A percentile compares a stretch with the other conserved stretches of the same genome.
phyloP scores from a whole-genome alignment of 163 green algal genomes.

The Volvox carteri region DNA sequence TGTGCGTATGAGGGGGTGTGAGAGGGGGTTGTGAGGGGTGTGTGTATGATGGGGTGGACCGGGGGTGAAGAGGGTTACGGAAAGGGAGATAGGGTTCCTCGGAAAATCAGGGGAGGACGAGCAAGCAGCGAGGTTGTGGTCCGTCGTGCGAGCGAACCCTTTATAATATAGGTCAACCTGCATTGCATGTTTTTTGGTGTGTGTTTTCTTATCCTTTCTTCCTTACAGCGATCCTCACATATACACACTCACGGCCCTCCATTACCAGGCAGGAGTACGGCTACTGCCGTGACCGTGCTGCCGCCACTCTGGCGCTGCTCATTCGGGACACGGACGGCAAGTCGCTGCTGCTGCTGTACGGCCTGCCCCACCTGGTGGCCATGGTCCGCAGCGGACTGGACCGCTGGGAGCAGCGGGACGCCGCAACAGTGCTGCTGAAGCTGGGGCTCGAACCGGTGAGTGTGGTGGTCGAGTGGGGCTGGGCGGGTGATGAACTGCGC shows the following conservation, averaged over 20 bases:
- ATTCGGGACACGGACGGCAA: constrained; percentile 48
- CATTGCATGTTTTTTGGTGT: no score
- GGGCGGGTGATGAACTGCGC: no score
- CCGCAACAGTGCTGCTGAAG: constrained; percentile 57
- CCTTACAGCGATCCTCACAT: no score
- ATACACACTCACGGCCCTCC: no score
- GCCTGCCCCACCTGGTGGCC: constrained; percentile 18
- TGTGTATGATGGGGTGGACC: neutral
- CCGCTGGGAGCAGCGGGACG: constrained; percentile 64
- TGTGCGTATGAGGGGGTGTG: neutral
- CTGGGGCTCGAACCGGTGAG: constrained; percentile 47
- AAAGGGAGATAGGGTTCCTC: no score
- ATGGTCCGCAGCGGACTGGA: constrained; percentile 19
- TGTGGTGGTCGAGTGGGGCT: neutral
- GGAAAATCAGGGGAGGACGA: no score
- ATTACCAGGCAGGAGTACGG: constrained; percentile 49
- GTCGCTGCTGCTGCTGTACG: constrained; percentile 36
- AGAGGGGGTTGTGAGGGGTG: neutral
- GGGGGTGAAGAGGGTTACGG: no score
- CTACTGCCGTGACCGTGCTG: constrained; percentile 64
- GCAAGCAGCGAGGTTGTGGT: no score
- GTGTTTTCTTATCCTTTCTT: neutral
- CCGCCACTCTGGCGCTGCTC: constrained; percentile 51
- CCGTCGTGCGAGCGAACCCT: no score
- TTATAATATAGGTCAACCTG: no score